Evolutionary conservation across 345 rosid genomes (phyloP).

Genomic region (Gossypium thurberi): DNA sequence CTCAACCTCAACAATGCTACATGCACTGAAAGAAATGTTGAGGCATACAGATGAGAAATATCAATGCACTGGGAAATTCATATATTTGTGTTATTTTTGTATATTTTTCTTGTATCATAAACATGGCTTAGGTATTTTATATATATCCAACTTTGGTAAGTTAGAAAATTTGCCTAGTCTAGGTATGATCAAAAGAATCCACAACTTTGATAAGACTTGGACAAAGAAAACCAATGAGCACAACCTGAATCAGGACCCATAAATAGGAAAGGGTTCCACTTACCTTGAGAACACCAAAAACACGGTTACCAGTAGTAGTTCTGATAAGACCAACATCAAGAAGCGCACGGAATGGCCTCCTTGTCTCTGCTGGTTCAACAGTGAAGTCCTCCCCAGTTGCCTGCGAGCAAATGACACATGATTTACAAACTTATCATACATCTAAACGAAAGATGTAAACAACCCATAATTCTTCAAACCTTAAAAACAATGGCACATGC

Average conservation of each 20-base stretch:
- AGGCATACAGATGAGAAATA: neutral
- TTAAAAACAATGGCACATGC: neutral
- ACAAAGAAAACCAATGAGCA: neutral
- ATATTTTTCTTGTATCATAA: too few relatives aligned
- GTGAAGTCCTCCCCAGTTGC: conserved; percentile 68
- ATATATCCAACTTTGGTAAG: too few relatives aligned
- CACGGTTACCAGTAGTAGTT: conserved; percentile 76
- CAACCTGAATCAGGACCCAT: neutral
- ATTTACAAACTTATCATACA: neutral
- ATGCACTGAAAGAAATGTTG: too few relatives aligned
- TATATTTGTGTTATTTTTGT: neutral
- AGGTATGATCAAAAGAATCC: neutral
- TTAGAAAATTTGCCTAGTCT: too few relatives aligned
- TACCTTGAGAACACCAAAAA: conserved; percentile 76
- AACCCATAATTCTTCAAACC: neutral
- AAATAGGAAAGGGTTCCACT: neutral
- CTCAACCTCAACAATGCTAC: neutral
- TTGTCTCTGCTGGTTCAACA: conserved; percentile 58
- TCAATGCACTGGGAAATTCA: neutral
- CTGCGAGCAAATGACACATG: conserved; percentile 20
- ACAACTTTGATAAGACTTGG: neutral
- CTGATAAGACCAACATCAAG: conserved; percentile 73
- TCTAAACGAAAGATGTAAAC: neutral
- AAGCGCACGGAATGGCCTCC: conserved; percentile 78
- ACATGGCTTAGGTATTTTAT: too few relatives aligned